These are phyloP conservation scores for Camellia sinensis DNA, from an alignment of 148 eudicot genomes.

Conservation along the genomic window DNA sequence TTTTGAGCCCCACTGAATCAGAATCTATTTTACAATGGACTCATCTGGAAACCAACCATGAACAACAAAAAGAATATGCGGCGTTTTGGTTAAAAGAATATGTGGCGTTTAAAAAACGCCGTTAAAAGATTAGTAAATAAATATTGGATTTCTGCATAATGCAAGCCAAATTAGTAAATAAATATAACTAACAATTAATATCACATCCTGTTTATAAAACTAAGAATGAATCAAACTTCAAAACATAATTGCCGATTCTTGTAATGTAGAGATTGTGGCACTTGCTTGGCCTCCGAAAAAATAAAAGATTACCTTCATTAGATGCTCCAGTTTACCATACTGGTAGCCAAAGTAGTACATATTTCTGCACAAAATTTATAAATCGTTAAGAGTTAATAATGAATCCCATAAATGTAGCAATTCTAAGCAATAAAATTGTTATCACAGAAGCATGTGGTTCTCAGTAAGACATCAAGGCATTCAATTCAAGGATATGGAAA, in stretches of 20 bases:
- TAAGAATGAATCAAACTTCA: not conserved
- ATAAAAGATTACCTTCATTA: conserved; percentile 70
- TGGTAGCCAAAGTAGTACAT: conserved; percentile 89
- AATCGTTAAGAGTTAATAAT: not conserved
- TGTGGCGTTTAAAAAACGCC: too few relatives aligned
- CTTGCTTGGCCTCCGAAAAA: not conserved
- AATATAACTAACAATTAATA: not conserved
- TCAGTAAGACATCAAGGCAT: too few relatives aligned
- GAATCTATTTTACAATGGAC: too few relatives aligned
- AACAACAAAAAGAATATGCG: too few relatives aligned
- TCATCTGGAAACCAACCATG: too few relatives aligned
- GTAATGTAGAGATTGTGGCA: not conserved
- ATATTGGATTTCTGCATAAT: too few relatives aligned
- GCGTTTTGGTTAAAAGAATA: too few relatives aligned
- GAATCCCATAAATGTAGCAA: not conserved
- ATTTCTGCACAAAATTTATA: conserved; percentile 53
- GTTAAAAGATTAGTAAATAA: too few relatives aligned
- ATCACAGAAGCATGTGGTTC: not conserved
- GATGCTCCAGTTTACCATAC: conserved; percentile 88
- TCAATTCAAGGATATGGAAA: not conserved
- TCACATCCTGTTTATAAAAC: not conserved
- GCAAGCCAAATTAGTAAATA: not conserved
- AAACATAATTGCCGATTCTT: not conserved
- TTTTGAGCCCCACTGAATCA: too few relatives aligned
- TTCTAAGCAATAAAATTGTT: conserved; percentile 8